Evolutionary conservation across 495 filamentous ascomycete species (phyloP).

Genomic region (Aspergillus panamensis): DNA sequence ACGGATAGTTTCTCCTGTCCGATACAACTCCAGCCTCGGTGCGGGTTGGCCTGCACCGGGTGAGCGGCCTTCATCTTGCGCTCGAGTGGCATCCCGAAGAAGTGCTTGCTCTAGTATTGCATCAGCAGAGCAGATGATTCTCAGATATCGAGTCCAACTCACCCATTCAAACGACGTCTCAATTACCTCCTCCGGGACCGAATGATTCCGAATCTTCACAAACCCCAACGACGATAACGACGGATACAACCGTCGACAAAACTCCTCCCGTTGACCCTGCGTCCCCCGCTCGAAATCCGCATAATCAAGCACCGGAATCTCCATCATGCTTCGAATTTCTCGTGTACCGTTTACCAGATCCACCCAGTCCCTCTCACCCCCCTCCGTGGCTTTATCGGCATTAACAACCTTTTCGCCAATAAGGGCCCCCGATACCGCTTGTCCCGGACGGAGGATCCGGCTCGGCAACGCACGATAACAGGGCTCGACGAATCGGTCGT

Average conservation of each 20-base stretch:
- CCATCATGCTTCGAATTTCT: slow-evolving; percentile 6
- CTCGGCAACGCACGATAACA: background rate
- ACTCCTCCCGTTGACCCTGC: slow-evolving; percentile 5
- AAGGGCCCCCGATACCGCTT: background rate
- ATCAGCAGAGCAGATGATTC: background rate
- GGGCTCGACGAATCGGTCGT: background rate
- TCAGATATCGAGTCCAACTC: background rate
- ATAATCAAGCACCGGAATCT: slow-evolving; percentile 9
- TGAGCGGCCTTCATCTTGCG: slow-evolving; percentile 53
- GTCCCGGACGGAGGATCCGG: no score
- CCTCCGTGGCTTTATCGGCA: slow-evolving; percentile 1
- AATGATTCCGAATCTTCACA: slow-evolving; percentile 23
- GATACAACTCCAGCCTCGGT: slow-evolving; percentile 53
- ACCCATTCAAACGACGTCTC: slow-evolving; percentile 27
- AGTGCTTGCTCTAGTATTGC: slow-evolving; percentile 21
- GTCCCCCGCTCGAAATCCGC: slow-evolving; percentile 1
- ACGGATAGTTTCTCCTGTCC: slow-evolving; percentile 56
- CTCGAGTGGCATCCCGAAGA: slow-evolving; percentile 41
- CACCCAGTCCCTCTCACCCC: background rate
- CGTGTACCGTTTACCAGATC: no score
- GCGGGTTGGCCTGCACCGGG: slow-evolving; percentile 46
- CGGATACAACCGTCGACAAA: background rate
- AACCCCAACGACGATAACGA: slow-evolving; percentile 8
- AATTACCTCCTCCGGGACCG: slow-evolving; percentile 24
- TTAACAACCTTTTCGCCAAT: background rate